phyloP scores from a whole-genome alignment of 2,329 filamentous ascomycete genomes.

The Exophiala dermatitidis region DNA sequence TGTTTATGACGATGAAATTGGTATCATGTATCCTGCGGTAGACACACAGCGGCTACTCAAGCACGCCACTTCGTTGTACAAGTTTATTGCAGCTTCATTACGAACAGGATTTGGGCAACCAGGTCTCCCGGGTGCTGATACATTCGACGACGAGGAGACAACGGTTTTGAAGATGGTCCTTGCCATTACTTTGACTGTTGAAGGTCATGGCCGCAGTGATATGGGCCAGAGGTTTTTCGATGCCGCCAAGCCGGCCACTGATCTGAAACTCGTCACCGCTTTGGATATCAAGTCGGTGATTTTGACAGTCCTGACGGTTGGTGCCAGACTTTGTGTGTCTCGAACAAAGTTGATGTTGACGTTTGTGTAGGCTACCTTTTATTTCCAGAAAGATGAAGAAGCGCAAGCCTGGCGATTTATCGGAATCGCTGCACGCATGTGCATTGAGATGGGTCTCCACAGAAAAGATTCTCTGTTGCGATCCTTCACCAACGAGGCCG shows the following conservation, averaged over 20 bases:
- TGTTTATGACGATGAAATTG: conserved; percentile 82
- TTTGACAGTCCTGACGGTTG: conserved; percentile 51
- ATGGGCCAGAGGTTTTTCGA: conserved; percentile 67
- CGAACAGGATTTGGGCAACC: conserved; percentile 52
- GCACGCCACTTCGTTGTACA: conserved; percentile 62
- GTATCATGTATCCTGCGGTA: conserved; percentile 84
- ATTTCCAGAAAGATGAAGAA: conserved; percentile 82
- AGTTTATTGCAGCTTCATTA: conserved; percentile 63
- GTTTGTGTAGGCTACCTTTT: conserved; percentile 56
- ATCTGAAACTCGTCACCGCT: conserved; percentile 54
- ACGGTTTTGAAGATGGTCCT: conserved; percentile 75
- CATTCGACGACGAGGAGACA: conserved; percentile 57
- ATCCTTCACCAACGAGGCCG: conserved; percentile 59
- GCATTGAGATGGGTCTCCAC: conserved; percentile 76
- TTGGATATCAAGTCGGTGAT: conserved; percentile 54
- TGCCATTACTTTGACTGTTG: conserved; percentile 67
- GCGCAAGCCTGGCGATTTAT: conserved; percentile 79
- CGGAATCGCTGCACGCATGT: conserved; percentile 72
- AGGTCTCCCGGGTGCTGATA: conserved; percentile 49
- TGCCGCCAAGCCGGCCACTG: conserved; percentile 64
- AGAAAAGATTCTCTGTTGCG: conserved; percentile 64
- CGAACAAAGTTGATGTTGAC: too few relatives aligned
- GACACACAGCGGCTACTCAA: conserved; percentile 63
- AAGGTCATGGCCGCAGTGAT: conserved; percentile 70
- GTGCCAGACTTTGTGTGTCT: conserved; percentile 18